Conservation (phyloP, 2,329 filamentous ascomycete genomes). For the Alternaria triticina region DNA sequence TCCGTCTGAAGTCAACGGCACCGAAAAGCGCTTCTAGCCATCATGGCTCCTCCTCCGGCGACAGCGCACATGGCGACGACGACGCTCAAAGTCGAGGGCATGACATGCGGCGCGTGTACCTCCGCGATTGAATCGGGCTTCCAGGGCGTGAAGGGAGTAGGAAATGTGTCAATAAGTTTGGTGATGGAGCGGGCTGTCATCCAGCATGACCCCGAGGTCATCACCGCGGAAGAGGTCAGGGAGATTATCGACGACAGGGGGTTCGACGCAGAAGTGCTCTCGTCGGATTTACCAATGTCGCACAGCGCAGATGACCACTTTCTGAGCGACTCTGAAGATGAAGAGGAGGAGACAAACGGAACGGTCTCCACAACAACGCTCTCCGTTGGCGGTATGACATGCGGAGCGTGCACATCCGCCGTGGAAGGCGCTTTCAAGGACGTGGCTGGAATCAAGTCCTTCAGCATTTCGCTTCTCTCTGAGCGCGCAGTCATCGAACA, state of each 20-base stretch:
- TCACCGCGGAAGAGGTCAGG: conserved; percentile 76
- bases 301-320: conserved; percentile 47
- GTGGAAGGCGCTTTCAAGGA: conserved; percentile 81
- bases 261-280: conserved; percentile 89
- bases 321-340: conserved; percentile 44
- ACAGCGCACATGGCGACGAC: conserved; percentile 76
- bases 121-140: conserved; percentile 95
- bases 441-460: conserved; percentile 73
- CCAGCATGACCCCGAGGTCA: conserved; percentile 78
- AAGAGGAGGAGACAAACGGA: conserved; percentile 50
- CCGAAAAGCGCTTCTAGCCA: conserved; percentile 10
- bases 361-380: conserved; percentile 68
- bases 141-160: conserved; percentile 78
- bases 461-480: conserved; percentile 83
- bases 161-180: conserved; percentile 87
- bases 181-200: conserved; percentile 97
- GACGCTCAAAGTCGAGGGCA: conserved; percentile 88
- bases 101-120: conserved; percentile 88
- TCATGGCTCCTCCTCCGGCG: conserved; percentile 35
- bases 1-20: not conserved
- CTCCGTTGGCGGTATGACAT: conserved; percentile 87
- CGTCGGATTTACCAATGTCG: conserved; percentile 72
- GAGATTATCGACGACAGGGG: conserved; percentile 91
- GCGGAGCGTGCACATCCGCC: conserved; percentile 85
- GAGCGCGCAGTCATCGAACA: conserved; percentile 87